Percentiles rank a stretch among this genome's conserved stretches.
These are phyloP conservation scores for Paramecium octaurelia DNA, from an alignment of 73 alveolate genomes.

Conservation along the genomic window DNA sequence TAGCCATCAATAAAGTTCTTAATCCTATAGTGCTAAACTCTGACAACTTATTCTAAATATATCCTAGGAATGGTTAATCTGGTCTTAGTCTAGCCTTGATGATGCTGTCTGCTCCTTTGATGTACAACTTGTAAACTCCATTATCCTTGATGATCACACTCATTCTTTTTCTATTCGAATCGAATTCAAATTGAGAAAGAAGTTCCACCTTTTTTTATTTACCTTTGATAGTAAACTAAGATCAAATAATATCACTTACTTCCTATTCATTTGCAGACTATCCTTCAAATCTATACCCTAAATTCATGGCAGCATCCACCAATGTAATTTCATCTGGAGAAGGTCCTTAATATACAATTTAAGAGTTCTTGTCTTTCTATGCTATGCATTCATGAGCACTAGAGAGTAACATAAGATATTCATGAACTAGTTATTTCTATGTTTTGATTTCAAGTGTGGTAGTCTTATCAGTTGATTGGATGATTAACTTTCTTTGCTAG, in stretches of 20 bases:
- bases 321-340: slow-evolving; percentile 83
- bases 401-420: slow-evolving; percentile 68
- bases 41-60: slow-evolving; percentile 1
- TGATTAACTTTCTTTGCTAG: background rate
- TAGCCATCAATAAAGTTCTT: slow-evolving; percentile 85
- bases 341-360: slow-evolving; percentile 67
- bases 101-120: slow-evolving; percentile 96
- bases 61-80: slow-evolving; percentile 58
- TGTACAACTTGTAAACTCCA: slow-evolving; percentile 51
- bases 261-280: slow-evolving; percentile 38
- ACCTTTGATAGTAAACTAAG: slow-evolving; percentile 42
- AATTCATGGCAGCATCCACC: slow-evolving; percentile 75
- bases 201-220: slow-evolving; percentile 48
- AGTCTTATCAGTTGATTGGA: slow-evolving; percentile 39
- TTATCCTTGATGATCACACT: slow-evolving; percentile 67
- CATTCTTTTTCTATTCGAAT: slow-evolving; percentile 80
- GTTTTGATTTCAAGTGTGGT: background rate
- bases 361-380: slow-evolving; percentile 45
- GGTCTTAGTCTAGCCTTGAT: slow-evolving; percentile 51
- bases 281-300: slow-evolving; percentile 77
- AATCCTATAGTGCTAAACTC: slow-evolving; percentile 67
- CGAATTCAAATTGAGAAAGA: slow-evolving; percentile 74
- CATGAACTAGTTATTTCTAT: slow-evolving; percentile 57
- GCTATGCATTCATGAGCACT: slow-evolving; percentile 81
- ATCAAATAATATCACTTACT: background rate